These are phyloP conservation scores for Cladophialophora psammophila DNA, from an alignment of 2,329 filamentous ascomycete species.

Conservation along the genomic window DNA sequence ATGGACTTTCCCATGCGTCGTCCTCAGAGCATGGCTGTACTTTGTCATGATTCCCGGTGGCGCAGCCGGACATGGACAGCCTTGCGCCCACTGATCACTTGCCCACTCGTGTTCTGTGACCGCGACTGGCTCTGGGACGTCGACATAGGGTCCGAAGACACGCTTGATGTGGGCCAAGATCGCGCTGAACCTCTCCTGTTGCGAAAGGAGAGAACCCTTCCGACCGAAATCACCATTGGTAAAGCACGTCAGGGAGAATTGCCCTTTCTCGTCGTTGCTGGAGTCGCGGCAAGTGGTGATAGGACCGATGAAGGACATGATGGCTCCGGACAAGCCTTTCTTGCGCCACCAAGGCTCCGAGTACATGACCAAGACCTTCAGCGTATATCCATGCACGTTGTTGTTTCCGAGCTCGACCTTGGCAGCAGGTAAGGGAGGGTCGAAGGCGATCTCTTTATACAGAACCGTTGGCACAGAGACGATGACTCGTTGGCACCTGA, in stretches of 20 bases:
- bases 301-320: conserved; percentile 57
- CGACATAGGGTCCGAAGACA: conserved; percentile 28
- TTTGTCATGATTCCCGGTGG: conserved; percentile 50
- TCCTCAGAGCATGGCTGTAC: conserved; percentile 44
- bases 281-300: conserved; percentile 57
- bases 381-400: conserved; percentile 56
- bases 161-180: conserved; percentile 34
- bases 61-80: conserved; percentile 51
- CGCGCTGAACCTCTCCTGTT: conserved; percentile 26
- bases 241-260: conserved; percentile 48
- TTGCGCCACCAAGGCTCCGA: conserved; percentile 55
- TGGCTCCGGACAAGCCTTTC: conserved; percentile 48
- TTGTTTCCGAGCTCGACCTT: conserved; percentile 50
- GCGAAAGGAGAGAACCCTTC: conserved; percentile 28
- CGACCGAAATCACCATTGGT: conserved; percentile 33
- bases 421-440: conserved; percentile 53
- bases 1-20: conserved; percentile 53
- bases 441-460: conserved; percentile 56
- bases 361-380: conserved; percentile 59
- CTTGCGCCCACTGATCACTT: conserved; percentile 49
- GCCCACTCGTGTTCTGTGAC: conserved; percentile 44
- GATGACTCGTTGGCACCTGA: conserved; percentile 56
- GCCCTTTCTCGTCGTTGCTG: conserved; percentile 40
- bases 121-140: conserved; percentile 31
- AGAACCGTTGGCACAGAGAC: conserved; percentile 58